phyloP scores from a whole-genome alignment of 805 yeast genomes.

The Ogataea corticis region DNA sequence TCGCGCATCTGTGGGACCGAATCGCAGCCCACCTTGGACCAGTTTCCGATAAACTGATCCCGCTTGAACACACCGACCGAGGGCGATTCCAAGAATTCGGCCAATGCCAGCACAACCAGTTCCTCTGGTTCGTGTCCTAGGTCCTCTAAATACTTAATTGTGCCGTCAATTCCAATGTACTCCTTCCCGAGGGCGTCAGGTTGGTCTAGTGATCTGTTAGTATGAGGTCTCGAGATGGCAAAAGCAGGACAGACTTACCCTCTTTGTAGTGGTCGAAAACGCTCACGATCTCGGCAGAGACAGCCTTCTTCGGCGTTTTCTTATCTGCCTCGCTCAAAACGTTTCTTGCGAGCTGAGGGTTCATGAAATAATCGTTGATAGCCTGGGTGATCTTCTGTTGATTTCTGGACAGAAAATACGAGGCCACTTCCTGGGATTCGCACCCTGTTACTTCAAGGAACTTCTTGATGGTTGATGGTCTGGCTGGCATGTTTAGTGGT shows the following conservation, averaged over 20 bases:
- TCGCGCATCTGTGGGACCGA: slow-evolving; percentile 49
- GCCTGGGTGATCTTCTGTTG: slow-evolving; percentile 22
- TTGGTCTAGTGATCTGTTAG: slow-evolving; percentile 9
- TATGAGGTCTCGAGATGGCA: neutral
- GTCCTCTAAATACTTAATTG: slow-evolving; percentile 65
- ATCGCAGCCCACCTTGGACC: slow-evolving; percentile 44
- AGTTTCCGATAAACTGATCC: slow-evolving; percentile 53
- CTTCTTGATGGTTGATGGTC: slow-evolving; percentile 27
- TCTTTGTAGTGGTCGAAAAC: slow-evolving; percentile 38
- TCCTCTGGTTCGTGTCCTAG: slow-evolving; percentile 76
- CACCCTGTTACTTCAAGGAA: slow-evolving; percentile 45
- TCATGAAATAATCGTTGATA: slow-evolving; percentile 26
- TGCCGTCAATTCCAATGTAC: slow-evolving; percentile 74
- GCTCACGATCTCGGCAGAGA: slow-evolving; percentile 24
- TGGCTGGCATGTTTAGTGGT: slow-evolving; percentile 10
- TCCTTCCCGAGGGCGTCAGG: slow-evolving; percentile 29
- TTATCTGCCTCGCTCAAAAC: slow-evolving; percentile 6
- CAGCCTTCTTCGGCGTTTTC: neutral
- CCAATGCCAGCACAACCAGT: slow-evolving; percentile 64
- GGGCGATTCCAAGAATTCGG: slow-evolving; percentile 67
- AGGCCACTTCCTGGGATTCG: slow-evolving; percentile 35
- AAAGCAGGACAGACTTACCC: slow-evolving; percentile 12
- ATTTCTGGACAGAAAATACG: slow-evolving; percentile 34
- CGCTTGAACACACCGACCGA: slow-evolving; percentile 60
- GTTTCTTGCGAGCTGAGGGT: slow-evolving; percentile 18